Evolutionary conservation across 2,329 filamentous ascomycete genomes (phyloP), one percentile per base, ranked within the genome.

Genomic region (Venturia oleaginea): DNA sequence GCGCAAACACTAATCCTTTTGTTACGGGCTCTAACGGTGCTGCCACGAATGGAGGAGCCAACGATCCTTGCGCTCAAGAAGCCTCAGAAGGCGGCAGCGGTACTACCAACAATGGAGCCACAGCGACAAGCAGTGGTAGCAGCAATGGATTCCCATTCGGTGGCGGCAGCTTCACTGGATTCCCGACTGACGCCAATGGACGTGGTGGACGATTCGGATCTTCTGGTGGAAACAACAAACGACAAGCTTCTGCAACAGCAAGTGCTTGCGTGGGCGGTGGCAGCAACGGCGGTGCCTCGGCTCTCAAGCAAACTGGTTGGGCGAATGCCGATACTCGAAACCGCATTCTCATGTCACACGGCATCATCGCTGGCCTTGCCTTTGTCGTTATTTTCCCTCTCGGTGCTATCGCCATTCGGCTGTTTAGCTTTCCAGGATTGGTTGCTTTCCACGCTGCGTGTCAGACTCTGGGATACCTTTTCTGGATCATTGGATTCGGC

Each of bases 401-500:
- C 13, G 78, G 78, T 30, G 75, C 73, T 10, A 79, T 80, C 65
- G 70, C 73, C 6, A 76, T 80, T 64, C 74, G 78, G 11, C 69
- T 79, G 0, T 72, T 76, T 5, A 77, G 73, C 15, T 78, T 80
- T 67, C 71, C 73, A 2, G 76, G 78, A 10, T 66, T 79, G 3
- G 65, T 78, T 19, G 78, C 77, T 77, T 68, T 80, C 27, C 78
- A 80, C 64, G 78, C 73, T 30, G 74, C 69, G 0, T 72, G 82
- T 51, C 83, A 86, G 68, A 63, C 79, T 2, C 71, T 83, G 57
- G 77, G 78, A 2, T 78, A 83, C 64, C 61, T 78, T 11, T 66
- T 83, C 40, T 79, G 76, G 64, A 76, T 81, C 62, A 77, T 75
- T 0, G 83, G 78, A 0, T 76, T 82, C 57, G 81, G 79, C 2